Base-by-base conservation (phyloP, 352 stramenopile genomes). In the Globisporangium spinosum region DNA sequence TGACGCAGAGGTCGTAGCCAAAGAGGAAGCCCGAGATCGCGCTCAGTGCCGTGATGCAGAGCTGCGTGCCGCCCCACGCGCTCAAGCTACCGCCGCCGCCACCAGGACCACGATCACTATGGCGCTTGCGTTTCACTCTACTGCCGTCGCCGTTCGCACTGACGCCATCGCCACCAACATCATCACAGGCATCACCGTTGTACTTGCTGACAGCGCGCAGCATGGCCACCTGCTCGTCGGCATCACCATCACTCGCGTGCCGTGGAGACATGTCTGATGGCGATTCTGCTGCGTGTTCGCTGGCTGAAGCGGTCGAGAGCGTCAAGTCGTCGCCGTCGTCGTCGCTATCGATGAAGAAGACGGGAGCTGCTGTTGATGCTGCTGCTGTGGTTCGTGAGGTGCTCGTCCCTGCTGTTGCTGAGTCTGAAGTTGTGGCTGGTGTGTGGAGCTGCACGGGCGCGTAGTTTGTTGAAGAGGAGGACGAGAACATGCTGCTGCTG, bases 1-100 rank as follows among this genome's bases (percentile, higher is more conserved):
- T 91, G 64, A 91, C 83, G 49, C 83, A 91, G 25, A 91, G 68
- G 58, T 91, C 83, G 68, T 91, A 91, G 54, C 83, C 83, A 27
- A 91, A 91, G 12, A 91, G 71, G 57, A 91, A 91, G 0, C 83
- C 83, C 12, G 82, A 90, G 56, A 91, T 71, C 15, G 83, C 83
- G 38, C 83, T 91, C 40, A 91, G 74, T 20, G 71, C 80, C 34
- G 79, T 85, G 29, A 91, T 77, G 62, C 74, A 82, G 38, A 77
- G 35, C 59, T 91, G 81, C 29, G 75, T 77, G 7, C 40, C 17
- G 7, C 65, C 58, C 43, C 73, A 71, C 17, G 20, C 27, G 0
- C 40, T 20, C 38, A 45, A 45, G 38, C 38, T 22, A 4, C 15
- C 43, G 10, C 27, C 35, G 5, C 47, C 2, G n/a, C 40, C 9